These are phyloP conservation scores for Simplicillium sp. DNA, from an alignment of 2,329 filamentous ascomycete species.

Conservation along the genomic window DNA sequence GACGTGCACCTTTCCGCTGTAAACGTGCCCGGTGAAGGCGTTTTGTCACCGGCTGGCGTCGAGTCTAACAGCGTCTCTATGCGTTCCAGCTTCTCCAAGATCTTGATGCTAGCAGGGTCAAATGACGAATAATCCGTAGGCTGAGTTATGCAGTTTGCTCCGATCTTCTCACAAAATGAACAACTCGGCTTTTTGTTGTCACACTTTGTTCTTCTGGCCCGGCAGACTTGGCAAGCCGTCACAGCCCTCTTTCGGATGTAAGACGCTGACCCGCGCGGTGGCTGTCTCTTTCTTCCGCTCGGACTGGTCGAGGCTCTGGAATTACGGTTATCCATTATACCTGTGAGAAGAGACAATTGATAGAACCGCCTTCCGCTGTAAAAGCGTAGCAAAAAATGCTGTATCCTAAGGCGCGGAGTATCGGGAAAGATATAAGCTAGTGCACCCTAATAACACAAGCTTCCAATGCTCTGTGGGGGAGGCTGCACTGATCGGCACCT, in stretches of 20 bases:
- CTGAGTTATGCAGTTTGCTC: constrained; percentile 16
- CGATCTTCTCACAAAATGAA: constrained; percentile 10
- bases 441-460: no score
- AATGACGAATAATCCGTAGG: constrained; percentile 21
- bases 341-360: no score
- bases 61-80: constrained; percentile 15
- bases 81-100: constrained; percentile 24
- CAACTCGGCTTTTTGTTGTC: not conserved
- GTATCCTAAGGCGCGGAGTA: not conserved
- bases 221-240: not conserved
- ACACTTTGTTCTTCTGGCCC: not conserved
- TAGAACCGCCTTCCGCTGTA: not conserved
- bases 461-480: no score
- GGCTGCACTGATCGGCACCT: no score
- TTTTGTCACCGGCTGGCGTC: constrained; percentile 5
- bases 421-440: not conserved
- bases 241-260: not conserved
- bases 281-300: not conserved
- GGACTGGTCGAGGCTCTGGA: not conserved
- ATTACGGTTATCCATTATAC: no score
- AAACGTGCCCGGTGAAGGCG: not conserved
- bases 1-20: not conserved
- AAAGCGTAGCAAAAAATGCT: no score
- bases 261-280: not conserved
- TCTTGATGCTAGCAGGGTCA: constrained; percentile 29